Evolutionary conservation across 768 basidiomycete species (phyloP), one percentile per base, ranked within the genome.

Genomic region (Amanita inopinata): DNA sequence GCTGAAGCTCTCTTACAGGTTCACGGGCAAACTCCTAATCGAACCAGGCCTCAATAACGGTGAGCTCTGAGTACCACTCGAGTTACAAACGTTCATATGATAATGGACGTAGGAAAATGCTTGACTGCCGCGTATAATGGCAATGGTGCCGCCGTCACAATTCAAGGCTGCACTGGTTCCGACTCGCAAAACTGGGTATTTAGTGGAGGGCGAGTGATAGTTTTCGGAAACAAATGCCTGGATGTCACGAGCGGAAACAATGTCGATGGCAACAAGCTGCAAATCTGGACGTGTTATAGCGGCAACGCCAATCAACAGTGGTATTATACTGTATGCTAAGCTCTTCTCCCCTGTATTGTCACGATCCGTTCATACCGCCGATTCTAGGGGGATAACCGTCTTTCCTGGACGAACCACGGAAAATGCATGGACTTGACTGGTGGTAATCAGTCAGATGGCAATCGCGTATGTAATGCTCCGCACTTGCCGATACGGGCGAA

Each of bases 111-210:
- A 74, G 74, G 57, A 7, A 69, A 72, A 57, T 77, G 74, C 51
- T 46, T 77, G 40, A 74, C 72, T 12, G 73, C 73, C 3, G 59
- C 67, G 0, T 68, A 69, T 7, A 70, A 75, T 55, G 51, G 57
- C 6, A 63, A 75, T 49, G 73, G 71, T 27, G 71, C 74, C 6
- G 31, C 53, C 15, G 70, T 76, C 44, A 69, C 65, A 5, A 58
- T 76, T 35, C 63, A 70, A 50, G 46, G 62, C 4, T 78, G 75
- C 54, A 66, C 62, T 8, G 67, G 66, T 15, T 53, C 62, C 15
- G 53, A 54, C n/a, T 51, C 61, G 17, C 74, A 78, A 53, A 60
- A 70, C 46, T 76, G 73, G 71, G 60, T 61, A 5, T 76, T 75
- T 50, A 55, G 46, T 2, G 59, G 57, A 25, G 69, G 70, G 17